Base-by-base conservation (phyloP, 2,329 filamentous ascomycete genomes). In the Pseudogymnoascus sp. region DNA sequence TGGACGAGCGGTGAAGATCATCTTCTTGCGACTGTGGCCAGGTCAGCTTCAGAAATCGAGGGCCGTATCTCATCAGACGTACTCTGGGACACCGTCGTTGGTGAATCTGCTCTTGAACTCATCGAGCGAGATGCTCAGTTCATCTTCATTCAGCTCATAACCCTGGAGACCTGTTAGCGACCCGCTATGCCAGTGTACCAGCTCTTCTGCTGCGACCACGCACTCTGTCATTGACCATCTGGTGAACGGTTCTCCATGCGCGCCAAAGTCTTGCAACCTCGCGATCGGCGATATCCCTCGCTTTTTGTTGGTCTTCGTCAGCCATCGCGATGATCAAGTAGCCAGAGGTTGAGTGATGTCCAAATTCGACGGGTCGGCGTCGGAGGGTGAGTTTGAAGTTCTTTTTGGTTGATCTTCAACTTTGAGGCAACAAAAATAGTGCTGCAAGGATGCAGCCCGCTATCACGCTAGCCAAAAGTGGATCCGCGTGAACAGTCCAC, bases 201-300 rank as follows among this genome's bases (percentile, higher is more conserved):
- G 63, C 60, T 55, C 45, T 35, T 21, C 13, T 21, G 29, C 13
- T 60, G 48, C 12, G 52, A 60, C 45, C 36, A 45, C 88, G 70
- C 84, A 96, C 92, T 74, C 93, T 80, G 75, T 97, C 94, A 65
- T 84, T 81, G 69, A 94, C 88, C 93, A 99, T 96, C 81, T 99
- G 90, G 76, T 96, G 91, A 58, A 92, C 87, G 7, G 94, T 99
- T 76, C 87, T 86, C 85, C 90, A 95, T 70, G 92, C 91, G 75
- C 93, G 89, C 93, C 94, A 99, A 69, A 97, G 85, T 73, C 89
- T 86, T 67, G 84, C 81, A 27, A 73, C 66, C 67, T 79, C 77
- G 64, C 75, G 70, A 48, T 76, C 72, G 15, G 73, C 72, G 59
- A 73, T 70, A 64, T 72, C 71, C 29, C 66, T 65, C 61, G 67